Evolutionary conservation across 805 yeast genomes (phyloP).

Genomic region (Schizosaccharomyces octosporus): DNA sequence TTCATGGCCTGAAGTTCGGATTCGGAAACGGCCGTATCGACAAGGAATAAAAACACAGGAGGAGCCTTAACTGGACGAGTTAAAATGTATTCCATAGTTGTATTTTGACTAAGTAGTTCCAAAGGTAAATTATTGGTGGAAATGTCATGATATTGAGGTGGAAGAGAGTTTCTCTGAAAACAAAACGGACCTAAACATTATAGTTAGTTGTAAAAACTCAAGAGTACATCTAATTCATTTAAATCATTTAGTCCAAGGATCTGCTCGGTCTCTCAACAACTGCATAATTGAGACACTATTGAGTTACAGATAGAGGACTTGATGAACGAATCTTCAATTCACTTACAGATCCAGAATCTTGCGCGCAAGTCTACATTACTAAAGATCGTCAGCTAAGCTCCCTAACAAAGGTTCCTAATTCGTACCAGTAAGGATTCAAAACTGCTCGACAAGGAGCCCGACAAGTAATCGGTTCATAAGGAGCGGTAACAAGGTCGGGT

Average conservation of each 20-base stretch:
- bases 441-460: conserved; percentile 61
- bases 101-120: conserved; percentile 42
- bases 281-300: too few relatives aligned
- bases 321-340: not conserved
- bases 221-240: too few relatives aligned
- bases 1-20: conserved; percentile 67
- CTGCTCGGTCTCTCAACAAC: not conserved
- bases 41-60: conserved; percentile 63
- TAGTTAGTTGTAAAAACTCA: too few relatives aligned
- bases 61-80: conserved; percentile 61
- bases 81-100: conserved; percentile 69
- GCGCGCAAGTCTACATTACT: conserved; percentile 31
- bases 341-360: conserved; percentile 50
- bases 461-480: conserved; percentile 69
- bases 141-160: conserved; percentile 56
- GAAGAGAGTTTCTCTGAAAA: conserved; percentile 50
- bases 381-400: conserved; percentile 19
- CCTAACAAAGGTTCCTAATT: not conserved
- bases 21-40: conserved; percentile 72
- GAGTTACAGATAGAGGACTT: not conserved
- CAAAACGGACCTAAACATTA: conserved; percentile 30
- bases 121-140: conserved; percentile 56
- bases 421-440: conserved; percentile 54
- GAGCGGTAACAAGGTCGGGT: conserved; percentile 50
- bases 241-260: too few relatives aligned